Evolutionary conservation across 2,329 filamentous ascomycete species (phyloP).

Genomic region (Diaporthe nobilis): DNA sequence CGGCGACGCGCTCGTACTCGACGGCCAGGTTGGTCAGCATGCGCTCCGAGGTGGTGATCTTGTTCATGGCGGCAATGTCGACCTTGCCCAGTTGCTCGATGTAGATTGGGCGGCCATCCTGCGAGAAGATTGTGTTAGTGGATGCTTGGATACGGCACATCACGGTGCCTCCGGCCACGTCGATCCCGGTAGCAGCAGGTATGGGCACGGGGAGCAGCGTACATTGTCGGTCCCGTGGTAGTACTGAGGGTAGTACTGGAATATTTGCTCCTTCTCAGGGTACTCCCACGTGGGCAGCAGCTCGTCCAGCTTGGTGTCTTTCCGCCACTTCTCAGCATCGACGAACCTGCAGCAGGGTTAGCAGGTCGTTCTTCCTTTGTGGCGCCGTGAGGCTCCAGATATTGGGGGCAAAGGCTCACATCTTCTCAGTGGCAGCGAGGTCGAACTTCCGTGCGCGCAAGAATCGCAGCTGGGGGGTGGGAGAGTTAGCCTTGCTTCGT

Average conservation of each 20-base stretch:
- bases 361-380: not conserved
- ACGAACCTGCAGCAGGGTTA: constrained; percentile 77
- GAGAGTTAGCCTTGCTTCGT: constrained; percentile 41
- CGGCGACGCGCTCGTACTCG: constrained; percentile 96
- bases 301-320: constrained; percentile 86
- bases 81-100: constrained; percentile 97
- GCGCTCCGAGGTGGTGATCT: constrained; percentile 91
- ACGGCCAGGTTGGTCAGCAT: constrained; percentile 97
- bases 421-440: constrained; percentile 84
- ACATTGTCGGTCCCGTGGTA: constrained; percentile 97
- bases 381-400: not conserved
- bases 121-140: constrained; percentile 25
- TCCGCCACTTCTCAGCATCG: constrained; percentile 92
- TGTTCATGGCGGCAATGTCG: constrained; percentile 89
- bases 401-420: constrained; percentile 71
- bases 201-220: constrained; percentile 40
- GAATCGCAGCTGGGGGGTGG: constrained; percentile 78
- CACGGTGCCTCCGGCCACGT: not conserved
- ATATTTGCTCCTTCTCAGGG: constrained; percentile 85
- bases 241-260: constrained; percentile 96
- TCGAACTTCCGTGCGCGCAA: constrained; percentile 96
- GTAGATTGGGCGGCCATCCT: constrained; percentile 98
- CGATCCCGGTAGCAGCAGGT: not conserved
- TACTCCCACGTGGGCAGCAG: constrained; percentile 87
- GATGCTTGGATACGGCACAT: not conserved